Conservation (phyloP, 2,329 filamentous ascomycete species). For the Fusarium chaquense region DNA sequence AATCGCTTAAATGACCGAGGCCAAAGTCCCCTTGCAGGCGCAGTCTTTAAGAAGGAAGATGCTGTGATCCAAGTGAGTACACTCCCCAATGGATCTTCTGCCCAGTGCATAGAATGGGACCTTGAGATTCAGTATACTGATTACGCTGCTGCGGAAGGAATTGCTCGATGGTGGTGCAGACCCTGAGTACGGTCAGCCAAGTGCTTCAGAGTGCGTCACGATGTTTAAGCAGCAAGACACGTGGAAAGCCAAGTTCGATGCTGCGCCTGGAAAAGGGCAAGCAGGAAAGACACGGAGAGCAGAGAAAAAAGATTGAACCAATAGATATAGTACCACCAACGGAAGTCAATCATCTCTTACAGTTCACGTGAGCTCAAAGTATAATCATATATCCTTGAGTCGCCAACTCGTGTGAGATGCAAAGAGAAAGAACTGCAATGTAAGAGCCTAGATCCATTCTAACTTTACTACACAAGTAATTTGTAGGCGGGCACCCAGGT, state of each 20-base stretch:
- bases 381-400: not conserved
- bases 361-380: not conserved
- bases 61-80: slow-evolving; percentile 68
- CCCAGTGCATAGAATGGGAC: not conserved
- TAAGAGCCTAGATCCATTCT: not conserved
- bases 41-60: slow-evolving; percentile 78
- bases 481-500: too few species aligned
- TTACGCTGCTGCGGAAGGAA: slow-evolving; percentile 47
- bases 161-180: slow-evolving; percentile 66
- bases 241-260: slow-evolving; percentile 64
- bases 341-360: not conserved
- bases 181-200: slow-evolving; percentile 64
- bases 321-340: not conserved
- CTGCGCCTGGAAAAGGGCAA: slow-evolving; percentile 59
- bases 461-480: not conserved
- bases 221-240: slow-evolving; percentile 66
- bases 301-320: not conserved
- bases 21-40: slow-evolving; percentile 77
- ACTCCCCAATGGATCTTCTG: too few species aligned
- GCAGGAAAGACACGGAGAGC: slow-evolving; percentile 20
- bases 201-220: slow-evolving; percentile 60
- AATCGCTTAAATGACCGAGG: slow-evolving; percentile 76
- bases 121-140: not conserved
- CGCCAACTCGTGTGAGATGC: not conserved
- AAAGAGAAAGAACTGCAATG: not conserved